These are phyloP conservation scores for Aphanomyces invadans DNA, from an alignment of 352 stramenopile genomes.

Conservation along the genomic window DNA sequence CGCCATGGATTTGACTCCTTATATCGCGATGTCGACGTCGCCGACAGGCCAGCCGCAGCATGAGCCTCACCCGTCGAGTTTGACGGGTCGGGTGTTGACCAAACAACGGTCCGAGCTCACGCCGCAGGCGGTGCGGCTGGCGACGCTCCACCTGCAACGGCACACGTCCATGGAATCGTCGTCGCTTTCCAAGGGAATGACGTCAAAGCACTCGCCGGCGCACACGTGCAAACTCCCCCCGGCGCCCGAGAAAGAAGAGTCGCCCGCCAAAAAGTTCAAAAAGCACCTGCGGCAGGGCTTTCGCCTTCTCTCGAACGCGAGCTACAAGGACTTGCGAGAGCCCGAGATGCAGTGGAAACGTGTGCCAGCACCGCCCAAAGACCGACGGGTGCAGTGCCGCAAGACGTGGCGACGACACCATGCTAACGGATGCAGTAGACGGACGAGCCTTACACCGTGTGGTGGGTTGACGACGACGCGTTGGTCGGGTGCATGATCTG, in stretches of 20 bases:
- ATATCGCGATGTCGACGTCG: background rate
- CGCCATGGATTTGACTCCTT: too few species aligned
- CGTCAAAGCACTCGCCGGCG: background rate
- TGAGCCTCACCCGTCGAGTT: background rate
- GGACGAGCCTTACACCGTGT: background rate
- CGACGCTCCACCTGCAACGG: background rate
- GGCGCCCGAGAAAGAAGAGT: background rate
- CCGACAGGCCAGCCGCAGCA: background rate
- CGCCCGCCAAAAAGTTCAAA: background rate
- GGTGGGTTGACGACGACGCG: background rate
- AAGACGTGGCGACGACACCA: background rate
- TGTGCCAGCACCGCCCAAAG: background rate
- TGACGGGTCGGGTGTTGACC: background rate
- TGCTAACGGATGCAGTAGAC: too few species aligned
- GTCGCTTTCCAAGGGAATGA: background rate
- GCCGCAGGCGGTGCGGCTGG: background rate
- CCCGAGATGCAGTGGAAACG: background rate
- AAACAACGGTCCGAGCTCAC: background rate
- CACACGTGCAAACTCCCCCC: background rate
- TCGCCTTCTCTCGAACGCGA: background rate
- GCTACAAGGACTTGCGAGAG: background rate
- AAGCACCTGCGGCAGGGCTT: slow-evolving; percentile 1
- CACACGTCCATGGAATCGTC: background rate
- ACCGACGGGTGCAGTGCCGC: background rate
- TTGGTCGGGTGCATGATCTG: slow-evolving; percentile 12